phyloP scores from a whole-genome alignment of 2,329 filamentous ascomycete genomes.

The Ophiocordyceps camponoti-rufipedis region DNA sequence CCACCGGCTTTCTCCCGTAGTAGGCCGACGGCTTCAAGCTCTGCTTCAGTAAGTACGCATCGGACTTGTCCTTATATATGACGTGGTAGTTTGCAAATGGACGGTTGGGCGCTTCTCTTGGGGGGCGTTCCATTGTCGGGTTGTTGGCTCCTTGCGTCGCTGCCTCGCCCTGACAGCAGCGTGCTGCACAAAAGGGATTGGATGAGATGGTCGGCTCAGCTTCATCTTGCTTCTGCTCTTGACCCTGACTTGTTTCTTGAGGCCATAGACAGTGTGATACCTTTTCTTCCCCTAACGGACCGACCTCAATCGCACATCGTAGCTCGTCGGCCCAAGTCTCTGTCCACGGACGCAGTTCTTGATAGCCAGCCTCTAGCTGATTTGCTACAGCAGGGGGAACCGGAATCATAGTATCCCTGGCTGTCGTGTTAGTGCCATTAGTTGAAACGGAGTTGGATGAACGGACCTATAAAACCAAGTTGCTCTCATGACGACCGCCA shows the following conservation, averaged over 20 bases:
- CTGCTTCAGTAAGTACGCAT: constrained; percentile 75
- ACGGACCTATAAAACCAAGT: constrained; percentile 84
- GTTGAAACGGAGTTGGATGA: not conserved
- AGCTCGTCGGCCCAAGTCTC: constrained; percentile 88
- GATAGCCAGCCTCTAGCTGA: constrained; percentile 78
- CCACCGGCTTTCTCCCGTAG: constrained; percentile 63
- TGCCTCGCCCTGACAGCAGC: constrained; percentile 40
- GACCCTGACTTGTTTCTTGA: constrained; percentile 20
- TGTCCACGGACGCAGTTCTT: constrained; percentile 72
- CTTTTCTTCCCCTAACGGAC: constrained; percentile 79
- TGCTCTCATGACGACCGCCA: constrained; percentile 62
- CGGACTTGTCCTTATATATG: constrained; percentile 60
- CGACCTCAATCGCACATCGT: constrained; percentile 76
- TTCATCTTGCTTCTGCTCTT: constrained; percentile 4
- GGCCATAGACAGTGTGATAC: constrained; percentile 74
- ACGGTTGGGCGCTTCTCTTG: constrained; percentile 25
- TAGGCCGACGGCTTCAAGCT: constrained; percentile 72
- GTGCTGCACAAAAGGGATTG: constrained; percentile 40
- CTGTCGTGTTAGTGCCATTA: constrained; percentile 10
- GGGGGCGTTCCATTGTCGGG: constrained; percentile 11
- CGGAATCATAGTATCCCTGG: constrained; percentile 66
- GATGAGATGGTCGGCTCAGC: constrained; percentile 26
- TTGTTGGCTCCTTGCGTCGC: constrained; percentile 33
- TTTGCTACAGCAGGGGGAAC: constrained; percentile 77
- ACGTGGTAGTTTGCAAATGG: constrained; percentile 63